Conservation (phyloP, 2,329 filamentous ascomycete genomes). For the Zalaria sp. region DNA sequence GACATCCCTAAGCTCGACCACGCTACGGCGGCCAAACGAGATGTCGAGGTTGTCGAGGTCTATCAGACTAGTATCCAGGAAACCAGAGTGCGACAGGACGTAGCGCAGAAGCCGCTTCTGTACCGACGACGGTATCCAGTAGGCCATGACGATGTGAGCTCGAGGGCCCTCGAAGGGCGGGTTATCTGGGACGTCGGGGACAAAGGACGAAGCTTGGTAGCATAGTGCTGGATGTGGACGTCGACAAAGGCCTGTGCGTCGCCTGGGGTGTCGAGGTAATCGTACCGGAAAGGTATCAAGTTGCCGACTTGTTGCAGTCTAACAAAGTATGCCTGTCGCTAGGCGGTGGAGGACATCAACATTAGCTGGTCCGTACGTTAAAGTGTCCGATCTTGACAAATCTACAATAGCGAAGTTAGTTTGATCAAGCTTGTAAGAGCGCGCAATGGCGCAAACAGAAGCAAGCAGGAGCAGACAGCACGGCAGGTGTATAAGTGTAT, state of each 20-base stretch:
- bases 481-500: no score
- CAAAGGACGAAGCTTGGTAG: neutral
- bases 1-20: slow-evolving; percentile 77
- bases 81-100: slow-evolving; percentile 66
- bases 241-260: neutral
- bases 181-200: neutral
- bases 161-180: neutral
- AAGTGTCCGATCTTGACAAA: no score
- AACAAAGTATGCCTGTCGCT: no score
- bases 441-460: no score
- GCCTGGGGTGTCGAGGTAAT: neutral
- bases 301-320: no score
- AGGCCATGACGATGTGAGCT: slow-evolving; percentile 17
- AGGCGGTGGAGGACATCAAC: no score
- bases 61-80: slow-evolving; percentile 76
- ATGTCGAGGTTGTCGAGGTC: slow-evolving; percentile 80
- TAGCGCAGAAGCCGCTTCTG: slow-evolving; percentile 83
- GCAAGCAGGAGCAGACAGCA: no score
- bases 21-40: slow-evolving; percentile 65
- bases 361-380: no score
- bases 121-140: slow-evolving; percentile 62
- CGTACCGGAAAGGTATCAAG: no score
- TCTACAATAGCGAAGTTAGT: no score
- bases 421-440: no score
- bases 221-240: neutral